phyloP scores from a whole-genome alignment of 257 asterid species.

The Nicotiana noctiflora region DNA sequence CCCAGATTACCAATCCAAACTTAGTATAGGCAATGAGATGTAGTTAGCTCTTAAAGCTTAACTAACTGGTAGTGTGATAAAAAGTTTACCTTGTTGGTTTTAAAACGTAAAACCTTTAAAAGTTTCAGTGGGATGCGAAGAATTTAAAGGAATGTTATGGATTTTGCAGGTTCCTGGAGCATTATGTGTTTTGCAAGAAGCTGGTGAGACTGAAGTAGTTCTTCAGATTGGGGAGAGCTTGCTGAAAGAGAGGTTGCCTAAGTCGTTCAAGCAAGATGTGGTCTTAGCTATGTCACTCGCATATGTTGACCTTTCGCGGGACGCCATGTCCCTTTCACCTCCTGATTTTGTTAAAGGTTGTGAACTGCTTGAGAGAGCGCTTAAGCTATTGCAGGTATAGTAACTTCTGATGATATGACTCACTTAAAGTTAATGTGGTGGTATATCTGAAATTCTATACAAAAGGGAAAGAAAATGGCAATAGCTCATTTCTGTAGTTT shows the following conservation, averaged over 20 bases:
- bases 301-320: conserved; percentile 85
- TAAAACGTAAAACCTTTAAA: background rate
- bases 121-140: background rate
- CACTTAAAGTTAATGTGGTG: background rate
- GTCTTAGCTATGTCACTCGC: conserved; percentile 90
- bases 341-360: conserved; percentile 83
- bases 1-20: background rate
- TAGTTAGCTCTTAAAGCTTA: background rate
- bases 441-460: background rate
- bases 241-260: conserved; percentile 82
- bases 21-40: background rate
- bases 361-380: conserved; percentile 88
- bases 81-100: background rate
- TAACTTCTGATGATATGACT: background rate
- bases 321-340: conserved; percentile 80
- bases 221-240: conserved; percentile 80
- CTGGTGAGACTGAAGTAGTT: conserved; percentile 85
- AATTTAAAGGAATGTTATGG: background rate
- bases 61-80: background rate
- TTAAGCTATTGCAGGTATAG: conserved; percentile 78
- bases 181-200: conserved; percentile 81
- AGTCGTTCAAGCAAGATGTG: conserved; percentile 90
- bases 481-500: background rate
- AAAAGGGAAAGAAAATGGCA: background rate
- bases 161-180: conserved; percentile 79